Base-by-base conservation (phyloP, 257 asterid species). In the Ballota nigra region DNA sequence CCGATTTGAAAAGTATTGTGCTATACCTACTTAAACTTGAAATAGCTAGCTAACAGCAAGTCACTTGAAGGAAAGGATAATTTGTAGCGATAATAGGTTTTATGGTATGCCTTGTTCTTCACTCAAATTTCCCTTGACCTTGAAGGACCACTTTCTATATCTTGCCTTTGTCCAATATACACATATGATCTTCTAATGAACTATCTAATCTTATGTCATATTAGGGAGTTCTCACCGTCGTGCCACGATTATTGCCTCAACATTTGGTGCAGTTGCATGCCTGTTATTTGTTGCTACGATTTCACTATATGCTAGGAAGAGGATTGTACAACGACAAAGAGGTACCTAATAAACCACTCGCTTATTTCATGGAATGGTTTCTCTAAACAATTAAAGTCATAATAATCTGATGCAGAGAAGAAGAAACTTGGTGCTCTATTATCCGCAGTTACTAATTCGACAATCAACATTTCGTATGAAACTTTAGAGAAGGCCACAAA, bases 401-500 rank as follows among this genome's bases (percentile, higher is more conserved):
- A 34, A 56, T 66, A 15, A n/a, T 72, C 23, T 26, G 52, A 51
- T 78, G 36, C 70, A 89, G 96, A 69, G 80, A 85, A 65, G 82
- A 83, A 85, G 83, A 83, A 78, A 75, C 76, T 89, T 11, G 92
- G 96, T 45, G 75, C 82, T 19, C 75, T 86, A 36, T 65, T 82
- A 66, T 71, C 57, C 38, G 67, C 68, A 1, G 85, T 86, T 29
- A 83, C 75, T 29, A 83, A 79, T 76, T 89, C 95, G 36, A 86
- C 79, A 70, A 81, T 83, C 73, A 89, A 86, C 77, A 70, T 75
- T 70, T 80, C 92, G 1, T 89, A 87, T 13, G 95, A 87, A 73
- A 82, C 83, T 26, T 89, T 89, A 28, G 96, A 89, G 79, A 83
- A 62, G 77, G 95, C 96, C 12, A 82, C 91, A 0, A 73, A 82